Evolutionary conservation across 2,329 filamentous ascomycete species (phyloP).

Genomic region (Scytalidium lignicola): DNA sequence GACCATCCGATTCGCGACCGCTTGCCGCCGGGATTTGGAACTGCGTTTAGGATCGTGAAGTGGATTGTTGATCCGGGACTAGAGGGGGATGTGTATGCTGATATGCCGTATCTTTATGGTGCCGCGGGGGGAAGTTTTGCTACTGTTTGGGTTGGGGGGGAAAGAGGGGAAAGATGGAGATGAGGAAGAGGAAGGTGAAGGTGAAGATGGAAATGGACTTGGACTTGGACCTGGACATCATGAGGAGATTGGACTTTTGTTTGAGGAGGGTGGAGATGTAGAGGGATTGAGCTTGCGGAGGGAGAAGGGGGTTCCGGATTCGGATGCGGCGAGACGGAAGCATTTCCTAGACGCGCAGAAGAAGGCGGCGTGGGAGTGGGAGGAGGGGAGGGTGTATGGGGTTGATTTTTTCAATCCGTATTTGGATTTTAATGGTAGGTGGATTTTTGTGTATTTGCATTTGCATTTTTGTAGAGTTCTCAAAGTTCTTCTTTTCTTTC

Average conservation of each 20-base stretch:
- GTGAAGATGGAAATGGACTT: constrained; percentile 28
- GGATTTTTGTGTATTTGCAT: not conserved
- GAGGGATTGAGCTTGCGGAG: constrained; percentile 36
- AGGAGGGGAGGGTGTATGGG: constrained; percentile 55
- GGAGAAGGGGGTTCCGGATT: constrained; percentile 34
- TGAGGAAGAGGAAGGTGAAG: constrained; percentile 29
- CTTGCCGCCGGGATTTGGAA: constrained; percentile 79
- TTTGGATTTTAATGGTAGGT: constrained; percentile 71
- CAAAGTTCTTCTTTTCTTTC: too few species aligned
- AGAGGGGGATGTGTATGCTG: constrained; percentile 84
- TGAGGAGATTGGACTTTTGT: constrained; percentile 15
- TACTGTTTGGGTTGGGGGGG: constrained; percentile 59
- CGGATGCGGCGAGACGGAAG: constrained; percentile 47
- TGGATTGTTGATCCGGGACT: constrained; percentile 90
- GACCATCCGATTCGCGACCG: constrained; percentile 83
- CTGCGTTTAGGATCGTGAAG: constrained; percentile 78
- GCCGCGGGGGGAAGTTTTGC: constrained; percentile 79
- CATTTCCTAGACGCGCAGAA: constrained; percentile 52
- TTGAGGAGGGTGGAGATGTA: constrained; percentile 35
- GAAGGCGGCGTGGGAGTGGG: constrained; percentile 54
- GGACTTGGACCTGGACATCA: not conserved
- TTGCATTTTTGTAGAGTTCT: constrained; percentile 1
- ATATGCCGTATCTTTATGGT: constrained; percentile 81
- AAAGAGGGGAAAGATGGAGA: constrained; percentile 9
- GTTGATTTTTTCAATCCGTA: constrained; percentile 88